phyloP scores from a whole-genome alignment of 805 yeast genomes.

The Saturnispora zaruensis region DNA sequence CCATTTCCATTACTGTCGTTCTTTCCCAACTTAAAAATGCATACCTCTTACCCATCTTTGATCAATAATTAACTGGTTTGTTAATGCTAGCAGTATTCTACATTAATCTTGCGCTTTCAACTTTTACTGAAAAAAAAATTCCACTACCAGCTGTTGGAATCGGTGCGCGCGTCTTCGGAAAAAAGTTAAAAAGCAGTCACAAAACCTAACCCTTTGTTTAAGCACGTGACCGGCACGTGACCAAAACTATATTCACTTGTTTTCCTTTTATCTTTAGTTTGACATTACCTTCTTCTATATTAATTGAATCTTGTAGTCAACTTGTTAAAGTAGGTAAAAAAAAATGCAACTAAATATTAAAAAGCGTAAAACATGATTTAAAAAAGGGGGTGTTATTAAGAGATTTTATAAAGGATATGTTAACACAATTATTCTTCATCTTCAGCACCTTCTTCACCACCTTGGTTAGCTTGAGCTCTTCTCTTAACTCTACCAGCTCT shows the following conservation, averaged over 20 bases:
- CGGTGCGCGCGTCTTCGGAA: neutral
- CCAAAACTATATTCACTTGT: neutral
- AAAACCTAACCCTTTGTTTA: neutral
- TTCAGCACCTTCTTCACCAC: constrained; percentile 65
- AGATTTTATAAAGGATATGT: constrained; percentile 13
- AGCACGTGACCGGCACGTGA: constrained; percentile 4
- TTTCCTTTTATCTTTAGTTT: neutral
- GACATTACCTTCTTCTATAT: too few species aligned
- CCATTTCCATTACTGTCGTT: neutral
- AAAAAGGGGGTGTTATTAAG: constrained; percentile 7
- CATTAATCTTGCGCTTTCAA: neutral
- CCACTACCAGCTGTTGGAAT: neutral
- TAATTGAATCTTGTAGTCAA: too few species aligned
- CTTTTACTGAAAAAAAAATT: constrained; percentile 1
- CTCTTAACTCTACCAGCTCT: constrained; percentile 99
- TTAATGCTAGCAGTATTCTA: neutral
- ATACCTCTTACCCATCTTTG: constrained; percentile 46
- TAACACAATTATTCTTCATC: constrained; percentile 41
- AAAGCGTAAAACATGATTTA: constrained; percentile 5
- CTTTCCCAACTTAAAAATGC: constrained; percentile 14
- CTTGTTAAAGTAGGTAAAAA: neutral
- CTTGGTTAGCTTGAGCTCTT: constrained; percentile 65
- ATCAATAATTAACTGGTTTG: constrained; percentile 15
- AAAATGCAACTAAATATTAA: constrained; percentile 1
- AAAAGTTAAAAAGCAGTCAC: constrained; percentile 5